Evolutionary conservation across 164 flowering plant species (phyloP), one percentile per base, ranked within the genome.

Genomic region (Chimonanthus praecox): DNA sequence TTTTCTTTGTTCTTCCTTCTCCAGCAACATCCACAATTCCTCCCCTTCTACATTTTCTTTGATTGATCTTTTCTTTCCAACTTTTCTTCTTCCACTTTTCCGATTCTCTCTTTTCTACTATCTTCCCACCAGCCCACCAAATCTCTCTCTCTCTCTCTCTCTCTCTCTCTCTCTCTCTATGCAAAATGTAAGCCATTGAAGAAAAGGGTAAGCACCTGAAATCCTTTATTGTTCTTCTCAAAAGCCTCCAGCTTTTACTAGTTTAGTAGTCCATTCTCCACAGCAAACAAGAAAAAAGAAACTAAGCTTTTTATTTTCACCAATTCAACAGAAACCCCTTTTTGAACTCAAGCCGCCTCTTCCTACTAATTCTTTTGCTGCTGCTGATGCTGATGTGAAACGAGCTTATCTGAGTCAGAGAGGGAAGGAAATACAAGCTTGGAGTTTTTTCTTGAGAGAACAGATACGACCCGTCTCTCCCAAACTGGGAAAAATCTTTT

Each of bases 131-230:
- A 13, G 65, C 21, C 64, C 72, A 58, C 64, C 6, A 48, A 51
- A 58, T 71, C 72, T 44, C 46, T 58, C 44, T 45, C 64, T 18
- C 15, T 58, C 44, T 71, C 72, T 44, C 46, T 58, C 44, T 45
- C 64, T 18, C 15, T 58, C 44, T 71, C 72, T 44, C 46, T 58
- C 44, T 45, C 64, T 18, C 15, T 65, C 46, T 45, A 15, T 16
- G 60, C 16, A n/a, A 54, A n/a, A 10, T 13, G 60, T 13, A 54
- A 4, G 60, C 16, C n/a, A 9, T 54, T n/a, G 33, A 54, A 10
- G 60, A n/a, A n/a, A 54, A 50, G 8, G 7, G 20, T 8, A 7
- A 49, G 45, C 47, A 50, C 4, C 45, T 6, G 9, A 49, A 69
- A 3, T 33, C 4, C 15, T 2, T n/a, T 16, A 7, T 45, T 65